phyloP scores from a whole-genome alignment of 768 basidiomycete species.

The Boletus rubroflammeus region DNA sequence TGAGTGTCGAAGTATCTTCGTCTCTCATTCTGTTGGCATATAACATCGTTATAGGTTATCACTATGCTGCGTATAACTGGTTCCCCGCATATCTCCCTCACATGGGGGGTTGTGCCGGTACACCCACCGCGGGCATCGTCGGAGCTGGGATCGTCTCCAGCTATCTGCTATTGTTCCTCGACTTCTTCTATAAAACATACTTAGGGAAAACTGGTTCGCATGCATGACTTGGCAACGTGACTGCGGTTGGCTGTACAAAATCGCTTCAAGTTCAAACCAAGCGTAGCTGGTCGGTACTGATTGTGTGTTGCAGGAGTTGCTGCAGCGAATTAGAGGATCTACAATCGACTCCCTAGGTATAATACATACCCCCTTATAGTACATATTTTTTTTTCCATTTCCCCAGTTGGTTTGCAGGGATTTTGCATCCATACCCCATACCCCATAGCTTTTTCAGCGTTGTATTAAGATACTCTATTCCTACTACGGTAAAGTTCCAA shows the following conservation, averaged over 20 bases:
- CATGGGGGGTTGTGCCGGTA: constrained; percentile 14
- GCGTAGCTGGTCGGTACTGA: neutral
- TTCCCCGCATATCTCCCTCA: constrained; percentile 16
- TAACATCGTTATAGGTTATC: constrained; percentile 7
- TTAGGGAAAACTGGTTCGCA: constrained; percentile 1
- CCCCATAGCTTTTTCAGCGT: too few species aligned
- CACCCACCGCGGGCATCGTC: constrained; percentile 13
- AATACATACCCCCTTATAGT: too few species aligned
- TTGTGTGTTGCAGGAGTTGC: neutral
- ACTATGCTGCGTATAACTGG: constrained; percentile 19
- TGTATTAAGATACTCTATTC: too few species aligned
- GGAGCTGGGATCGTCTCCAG: constrained; percentile 13
- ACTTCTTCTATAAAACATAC: constrained; percentile 23
- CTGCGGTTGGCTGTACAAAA: neutral
- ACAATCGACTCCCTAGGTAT: too few species aligned
- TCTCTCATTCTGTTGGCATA: neutral
- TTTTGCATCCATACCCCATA: too few species aligned
- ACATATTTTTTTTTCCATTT: too few species aligned
- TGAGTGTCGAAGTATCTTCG: neutral
- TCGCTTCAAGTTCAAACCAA: neutral
- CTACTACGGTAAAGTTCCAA: too few species aligned
- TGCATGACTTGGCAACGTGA: neutral
- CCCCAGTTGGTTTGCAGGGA: too few species aligned
- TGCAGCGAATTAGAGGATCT: neutral
- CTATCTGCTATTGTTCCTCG: constrained; percentile 20